Conservation (phyloP, 1,284 basidiomycete genomes). For the Athelia psychrophila region DNA sequence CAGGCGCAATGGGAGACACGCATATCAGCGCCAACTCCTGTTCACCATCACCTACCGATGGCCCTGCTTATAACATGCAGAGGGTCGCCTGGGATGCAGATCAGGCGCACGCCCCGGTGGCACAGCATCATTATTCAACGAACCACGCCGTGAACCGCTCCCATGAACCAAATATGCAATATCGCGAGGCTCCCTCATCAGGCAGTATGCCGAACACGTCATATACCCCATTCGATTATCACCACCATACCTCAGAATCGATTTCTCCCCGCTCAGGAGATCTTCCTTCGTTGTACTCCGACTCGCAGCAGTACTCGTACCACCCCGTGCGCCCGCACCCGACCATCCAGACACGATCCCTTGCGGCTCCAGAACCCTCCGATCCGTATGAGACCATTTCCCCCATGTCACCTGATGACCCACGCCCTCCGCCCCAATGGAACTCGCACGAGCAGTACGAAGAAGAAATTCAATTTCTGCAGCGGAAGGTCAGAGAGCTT, state of each 20-base stretch:
- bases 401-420: background rate
- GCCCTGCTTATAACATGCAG: conserved; percentile 12
- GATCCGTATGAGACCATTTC: conserved; percentile 12
- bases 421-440: conserved; percentile 16
- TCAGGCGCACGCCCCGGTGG: conserved; percentile 10
- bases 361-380: conserved; percentile 1
- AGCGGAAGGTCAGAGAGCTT: conserved; percentile 36
- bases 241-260: conserved; percentile 21
- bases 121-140: too few relatives aligned
- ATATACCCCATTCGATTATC: conserved; percentile 17
- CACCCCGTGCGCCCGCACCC: background rate
- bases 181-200: conserved; percentile 12
- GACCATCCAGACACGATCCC: background rate
- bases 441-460: conserved; percentile 21
- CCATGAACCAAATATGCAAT: background rate
- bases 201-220: conserved; percentile 3
- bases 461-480: conserved; percentile 37
- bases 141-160: too few relatives aligned
- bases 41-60: conserved; percentile 28
- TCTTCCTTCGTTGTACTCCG: conserved; percentile 8
- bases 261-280: conserved; percentile 21
- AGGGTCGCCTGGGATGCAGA: conserved; percentile 14
- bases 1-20: conserved; percentile 58
- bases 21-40: conserved; percentile 35
- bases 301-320: background rate